These are phyloP conservation scores for Diplodia seriata DNA, from an alignment of 2,329 filamentous ascomycete species.

Conservation along the genomic window DNA sequence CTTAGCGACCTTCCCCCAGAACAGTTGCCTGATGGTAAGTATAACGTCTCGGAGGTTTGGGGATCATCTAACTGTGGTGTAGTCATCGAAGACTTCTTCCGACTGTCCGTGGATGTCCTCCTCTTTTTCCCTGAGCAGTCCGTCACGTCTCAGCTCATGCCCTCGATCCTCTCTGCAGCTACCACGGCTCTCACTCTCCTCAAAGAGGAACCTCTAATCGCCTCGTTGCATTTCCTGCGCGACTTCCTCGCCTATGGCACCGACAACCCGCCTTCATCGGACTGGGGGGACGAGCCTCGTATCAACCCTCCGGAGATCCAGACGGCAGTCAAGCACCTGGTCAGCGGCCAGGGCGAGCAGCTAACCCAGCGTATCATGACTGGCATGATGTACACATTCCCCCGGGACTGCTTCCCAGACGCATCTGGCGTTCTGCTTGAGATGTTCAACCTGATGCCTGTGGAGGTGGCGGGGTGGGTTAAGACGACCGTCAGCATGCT, in stretches of 20 bases:
- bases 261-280: constrained; percentile 67
- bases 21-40: constrained; percentile 73
- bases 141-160: constrained; percentile 78
- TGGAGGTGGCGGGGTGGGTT: constrained; percentile 81
- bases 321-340: constrained; percentile 73
- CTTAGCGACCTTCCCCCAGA: constrained; percentile 82
- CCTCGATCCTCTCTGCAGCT: constrained; percentile 84
- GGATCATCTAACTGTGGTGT: constrained; percentile 24
- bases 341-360: constrained; percentile 73
- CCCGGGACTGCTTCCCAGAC: constrained; percentile 92
- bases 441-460: constrained; percentile 85
- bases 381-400: constrained; percentile 99
- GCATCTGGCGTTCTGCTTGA: constrained; percentile 90
- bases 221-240: constrained; percentile 88
- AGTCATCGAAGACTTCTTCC: constrained; percentile 97
- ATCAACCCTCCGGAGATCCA: constrained; percentile 73
- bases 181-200: constrained; percentile 86
- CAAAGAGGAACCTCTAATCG: constrained; percentile 88
- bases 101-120: constrained; percentile 86
- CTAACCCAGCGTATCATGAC: constrained; percentile 90
- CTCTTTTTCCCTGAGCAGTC: constrained; percentile 90
- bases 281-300: constrained; percentile 66
- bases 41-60: not conserved
- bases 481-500: constrained; percentile 83
- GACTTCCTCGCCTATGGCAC: constrained; percentile 90